Conservation (phyloP, 805 yeast species). For the Allodekkera sacchari region DNA sequence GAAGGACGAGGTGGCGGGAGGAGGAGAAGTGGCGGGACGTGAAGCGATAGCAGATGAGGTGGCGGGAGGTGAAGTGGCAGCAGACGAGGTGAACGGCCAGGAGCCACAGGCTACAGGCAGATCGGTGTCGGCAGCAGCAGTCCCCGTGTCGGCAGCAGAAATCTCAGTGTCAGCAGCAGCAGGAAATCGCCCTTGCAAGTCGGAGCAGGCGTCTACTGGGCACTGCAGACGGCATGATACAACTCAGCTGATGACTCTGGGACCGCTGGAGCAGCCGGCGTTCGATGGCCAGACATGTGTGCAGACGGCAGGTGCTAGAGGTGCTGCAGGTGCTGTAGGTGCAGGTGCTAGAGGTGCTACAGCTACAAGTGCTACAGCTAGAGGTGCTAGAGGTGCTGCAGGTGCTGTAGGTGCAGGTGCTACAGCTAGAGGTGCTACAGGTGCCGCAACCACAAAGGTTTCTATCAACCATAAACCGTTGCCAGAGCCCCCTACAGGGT, state of each 20-base stretch:
- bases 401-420: not conserved
- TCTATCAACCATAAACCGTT: slow-evolving; percentile 4
- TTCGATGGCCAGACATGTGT: not conserved
- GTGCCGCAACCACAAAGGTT: not conserved
- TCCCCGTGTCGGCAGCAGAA: not conserved
- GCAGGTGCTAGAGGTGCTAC: not conserved
- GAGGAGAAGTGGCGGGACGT: slow-evolving; percentile 2
- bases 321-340: not conserved
- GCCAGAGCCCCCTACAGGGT: slow-evolving; percentile 3
- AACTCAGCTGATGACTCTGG: not conserved
- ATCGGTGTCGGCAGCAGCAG: not conserved
- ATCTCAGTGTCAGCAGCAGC: slow-evolving; percentile 1
- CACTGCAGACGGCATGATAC: not conserved
- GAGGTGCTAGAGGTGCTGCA: not conserved
- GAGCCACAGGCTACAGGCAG: not conserved
- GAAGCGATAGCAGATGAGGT: not conserved
- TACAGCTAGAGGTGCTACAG: not conserved
- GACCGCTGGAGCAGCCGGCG: not conserved
- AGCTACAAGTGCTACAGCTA: not conserved
- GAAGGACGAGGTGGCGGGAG: not conserved
- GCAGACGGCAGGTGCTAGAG: not conserved
- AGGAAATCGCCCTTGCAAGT: not conserved
- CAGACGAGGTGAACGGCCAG: not conserved
- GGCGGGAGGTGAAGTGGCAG: not conserved
- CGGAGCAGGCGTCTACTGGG: not conserved